Base-by-base conservation (phyloP, 495 filamentous ascomycete species). In the Talaromyces nanjingensis region DNA sequence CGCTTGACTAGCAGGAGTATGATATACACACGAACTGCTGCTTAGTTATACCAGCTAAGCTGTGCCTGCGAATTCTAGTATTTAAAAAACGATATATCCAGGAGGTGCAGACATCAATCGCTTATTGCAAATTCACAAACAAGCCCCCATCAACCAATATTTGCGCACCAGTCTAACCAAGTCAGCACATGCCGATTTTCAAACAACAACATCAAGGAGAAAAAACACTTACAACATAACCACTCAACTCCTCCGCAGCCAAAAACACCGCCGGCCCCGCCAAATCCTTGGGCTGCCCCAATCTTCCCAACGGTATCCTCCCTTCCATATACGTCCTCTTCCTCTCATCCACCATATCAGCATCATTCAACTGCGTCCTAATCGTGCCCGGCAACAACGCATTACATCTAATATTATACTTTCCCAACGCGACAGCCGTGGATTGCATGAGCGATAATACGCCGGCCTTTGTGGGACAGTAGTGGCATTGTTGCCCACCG, bases 381-480 rank as follows among this genome's bases (percentile, higher is more conserved):
- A 96, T 88, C 1, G 92, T 97, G 3, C 92, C 92, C 12, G 92
- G 92, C 63, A 97, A 70, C 31, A 96, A 74, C 14, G 92, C 91
- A 73, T 96, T 97, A 68, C 91, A 96, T 16, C 92, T 73, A 25
- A 97, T 91, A 7, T 80, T 79, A 67, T 93, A 85, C 69, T 84
- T 83, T 0, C 92, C 92, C 61, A 96, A 69, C 16, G 92, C 91
- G 6, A 89, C 85, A 0, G 92, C 92, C 31, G 83, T 84, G 63
- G 86, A 90, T 77, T 97, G 92, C 87, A 96, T 96, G 24, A 97
- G 79, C 56, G 84, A 88, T 33, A 91, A 66, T 1, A 97, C 82
- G 3, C 91, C 92, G 0, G 92, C 92, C 72, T 97, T 97, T 11
- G 92, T 96, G 2, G 92, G 92, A 22, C 92, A 96, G 73, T 96